Conservation (phyloP, 192 early-diverging fungal species). For the Coemansia sp. region DNA sequence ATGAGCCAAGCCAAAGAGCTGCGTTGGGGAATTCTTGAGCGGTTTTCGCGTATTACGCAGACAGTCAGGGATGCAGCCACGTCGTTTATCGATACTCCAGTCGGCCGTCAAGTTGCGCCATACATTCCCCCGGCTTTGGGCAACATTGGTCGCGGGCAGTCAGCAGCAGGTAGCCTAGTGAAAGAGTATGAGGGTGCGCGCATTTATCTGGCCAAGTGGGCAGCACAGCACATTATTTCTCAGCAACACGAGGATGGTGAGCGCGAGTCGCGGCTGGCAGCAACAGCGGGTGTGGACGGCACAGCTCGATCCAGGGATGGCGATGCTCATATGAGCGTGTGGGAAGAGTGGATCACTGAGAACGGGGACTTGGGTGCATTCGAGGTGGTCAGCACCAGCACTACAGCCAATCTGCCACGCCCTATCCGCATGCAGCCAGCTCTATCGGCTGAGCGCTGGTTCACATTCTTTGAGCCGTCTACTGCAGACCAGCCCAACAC, state of each 20-base stretch:
- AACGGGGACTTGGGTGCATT: conserved; percentile 46
- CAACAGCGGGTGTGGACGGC: not conserved
- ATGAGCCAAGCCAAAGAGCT: conserved; percentile 63
- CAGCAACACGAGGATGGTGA: conserved; percentile 55
- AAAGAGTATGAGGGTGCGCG: conserved; percentile 81
- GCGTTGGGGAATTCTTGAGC: conserved; percentile 73
- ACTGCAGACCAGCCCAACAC: conserved; percentile 11
- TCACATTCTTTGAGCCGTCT: conserved; percentile 63
- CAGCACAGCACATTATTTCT: conserved; percentile 57
- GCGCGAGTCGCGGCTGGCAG: conserved; percentile 34
- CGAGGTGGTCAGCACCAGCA: conserved; percentile 44
- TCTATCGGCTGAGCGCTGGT: conserved; percentile 68
- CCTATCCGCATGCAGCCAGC: conserved; percentile 52
- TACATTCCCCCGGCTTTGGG: conserved; percentile 57
- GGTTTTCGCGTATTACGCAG: conserved; percentile 72
- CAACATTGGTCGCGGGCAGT: conserved; percentile 54
- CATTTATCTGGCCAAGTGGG: conserved; percentile 79
- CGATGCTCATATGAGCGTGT: conserved; percentile 33
- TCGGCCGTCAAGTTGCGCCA: conserved; percentile 50
- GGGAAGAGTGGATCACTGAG: conserved; percentile 55
- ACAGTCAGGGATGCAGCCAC: conserved; percentile 67
- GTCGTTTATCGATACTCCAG: conserved; percentile 55
- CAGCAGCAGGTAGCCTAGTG: conserved; percentile 60
- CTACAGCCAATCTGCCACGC: conserved; percentile 31
- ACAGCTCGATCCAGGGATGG: not conserved